Percentiles rank a stretch among this genome's conserved stretches.
phyloP scores from a whole-genome alignment of 176 grass and related monocot genomes.

The Paspalum notatum region DNA sequence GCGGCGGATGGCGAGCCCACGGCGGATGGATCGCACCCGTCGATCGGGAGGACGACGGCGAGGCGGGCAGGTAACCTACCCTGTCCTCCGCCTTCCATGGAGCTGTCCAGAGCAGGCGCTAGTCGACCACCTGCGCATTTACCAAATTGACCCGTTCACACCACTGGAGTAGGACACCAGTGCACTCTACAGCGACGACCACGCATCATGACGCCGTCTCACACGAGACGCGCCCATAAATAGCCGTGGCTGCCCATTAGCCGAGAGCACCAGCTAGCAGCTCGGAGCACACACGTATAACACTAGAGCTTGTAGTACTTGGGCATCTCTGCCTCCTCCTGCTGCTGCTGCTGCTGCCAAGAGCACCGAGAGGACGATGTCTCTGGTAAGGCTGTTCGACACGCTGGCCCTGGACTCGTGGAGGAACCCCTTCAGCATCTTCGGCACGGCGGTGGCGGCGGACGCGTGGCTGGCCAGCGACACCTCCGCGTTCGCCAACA shows the following conservation, averaged over 20 bases:
- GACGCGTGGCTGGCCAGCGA: slow-evolving; percentile 58
- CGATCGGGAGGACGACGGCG: neutral
- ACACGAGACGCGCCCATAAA: too few species aligned
- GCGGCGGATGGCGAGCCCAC: neutral
- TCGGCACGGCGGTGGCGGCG: slow-evolving; percentile 38
- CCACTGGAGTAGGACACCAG: neutral
- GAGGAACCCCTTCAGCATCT: slow-evolving; percentile 70
- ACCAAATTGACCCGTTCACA: slow-evolving; percentile 23
- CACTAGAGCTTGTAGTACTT: neutral
- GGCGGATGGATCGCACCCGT: slow-evolving; percentile 28
- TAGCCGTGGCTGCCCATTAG: slow-evolving; percentile 5
- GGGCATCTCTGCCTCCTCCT: too few species aligned
- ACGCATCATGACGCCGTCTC: too few species aligned
- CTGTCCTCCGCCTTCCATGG: neutral
- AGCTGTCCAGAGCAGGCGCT: slow-evolving; percentile 21
- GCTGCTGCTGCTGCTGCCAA: neutral
- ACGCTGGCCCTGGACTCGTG: slow-evolving; percentile 50
- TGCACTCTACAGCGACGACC: neutral
- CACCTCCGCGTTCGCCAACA: slow-evolving; percentile 57
- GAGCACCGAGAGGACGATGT: slow-evolving; percentile 24
- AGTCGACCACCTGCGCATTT: neutral
- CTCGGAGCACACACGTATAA: neutral
- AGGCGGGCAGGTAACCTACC: neutral
- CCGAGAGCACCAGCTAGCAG: slow-evolving; percentile 5
- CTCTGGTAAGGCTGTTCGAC: slow-evolving; percentile 58